Percentiles rank a stretch among this genome's conserved stretches.
Conservation (phyloP, 345 rosid genomes). For the Boechera retrofracta region DNA sequence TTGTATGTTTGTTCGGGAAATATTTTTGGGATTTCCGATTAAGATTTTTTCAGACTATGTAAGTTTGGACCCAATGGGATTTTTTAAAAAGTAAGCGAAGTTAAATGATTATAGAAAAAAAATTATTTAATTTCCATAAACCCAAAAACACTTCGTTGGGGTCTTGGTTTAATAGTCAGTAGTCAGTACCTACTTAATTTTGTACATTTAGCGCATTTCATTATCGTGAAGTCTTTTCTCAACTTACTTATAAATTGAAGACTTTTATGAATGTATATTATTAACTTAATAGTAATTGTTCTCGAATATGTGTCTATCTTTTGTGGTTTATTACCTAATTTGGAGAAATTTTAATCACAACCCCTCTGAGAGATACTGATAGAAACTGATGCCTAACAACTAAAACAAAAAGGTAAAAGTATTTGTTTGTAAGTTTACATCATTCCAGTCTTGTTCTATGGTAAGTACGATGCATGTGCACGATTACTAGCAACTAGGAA, state of each 20-base stretch:
- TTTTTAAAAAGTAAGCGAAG: background rate
- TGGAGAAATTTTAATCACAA: slow-evolving; percentile 1
- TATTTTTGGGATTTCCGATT: background rate
- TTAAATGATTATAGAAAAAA: background rate
- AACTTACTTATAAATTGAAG: slow-evolving; percentile 11
- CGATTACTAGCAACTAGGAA: background rate
- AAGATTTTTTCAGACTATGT: background rate
- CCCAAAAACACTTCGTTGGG: slow-evolving; percentile 23
- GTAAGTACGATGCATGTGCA: background rate
- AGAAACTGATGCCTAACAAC: slow-evolving; percentile 10
- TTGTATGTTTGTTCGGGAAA: background rate
- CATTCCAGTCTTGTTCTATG: background rate
- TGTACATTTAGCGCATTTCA: slow-evolving; percentile 39
- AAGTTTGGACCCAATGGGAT: background rate
- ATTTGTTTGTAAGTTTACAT: slow-evolving; percentile 8
- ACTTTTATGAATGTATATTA: background rate
- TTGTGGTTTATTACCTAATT: slow-evolving; percentile 30
- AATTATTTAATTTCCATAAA: background rate
- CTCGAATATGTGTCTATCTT: background rate
- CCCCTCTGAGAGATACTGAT: background rate
- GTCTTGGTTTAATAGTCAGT: slow-evolving; percentile 32
- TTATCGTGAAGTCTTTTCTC: slow-evolving; percentile 28
- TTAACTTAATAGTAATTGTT: background rate
- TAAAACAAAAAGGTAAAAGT: background rate
- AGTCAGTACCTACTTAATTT: slow-evolving; percentile 29